Evolutionary conservation across 2,329 filamentous ascomycete genomes (phyloP).

Genomic region (Amauroascus niger): DNA sequence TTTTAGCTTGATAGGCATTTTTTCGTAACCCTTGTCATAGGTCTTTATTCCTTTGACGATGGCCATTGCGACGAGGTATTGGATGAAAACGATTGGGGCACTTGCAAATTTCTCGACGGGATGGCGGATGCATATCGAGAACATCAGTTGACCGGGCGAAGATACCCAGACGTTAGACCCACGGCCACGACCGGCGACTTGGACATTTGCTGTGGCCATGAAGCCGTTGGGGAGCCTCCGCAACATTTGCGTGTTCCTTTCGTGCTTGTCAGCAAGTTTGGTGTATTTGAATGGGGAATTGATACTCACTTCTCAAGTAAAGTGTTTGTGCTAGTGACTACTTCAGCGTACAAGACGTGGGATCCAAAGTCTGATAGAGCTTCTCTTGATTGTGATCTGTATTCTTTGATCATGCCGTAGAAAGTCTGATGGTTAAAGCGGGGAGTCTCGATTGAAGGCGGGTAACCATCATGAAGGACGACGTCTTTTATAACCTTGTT

Average conservation of each 20-base stretch:
- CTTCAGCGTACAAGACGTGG: slow-evolving; percentile 74
- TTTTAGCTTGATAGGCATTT: slow-evolving; percentile 75
- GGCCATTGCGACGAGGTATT: slow-evolving; percentile 84
- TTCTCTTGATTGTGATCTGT: slow-evolving; percentile 50
- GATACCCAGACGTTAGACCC: slow-evolving; percentile 93
- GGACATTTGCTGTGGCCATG: slow-evolving; percentile 74
- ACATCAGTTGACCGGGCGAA: slow-evolving; percentile 74
- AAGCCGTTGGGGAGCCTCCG: slow-evolving; percentile 73
- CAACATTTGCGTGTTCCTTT: slow-evolving; percentile 66
- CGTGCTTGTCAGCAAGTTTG: slow-evolving; percentile 5
- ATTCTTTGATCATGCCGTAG: slow-evolving; percentile 60
- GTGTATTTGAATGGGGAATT: background rate
- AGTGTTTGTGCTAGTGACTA: slow-evolving; percentile 88
- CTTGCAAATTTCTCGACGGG: slow-evolving; percentile 58
- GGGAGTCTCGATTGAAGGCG: slow-evolving; percentile 63
- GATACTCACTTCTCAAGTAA: slow-evolving; percentile 67
- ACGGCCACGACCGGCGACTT: slow-evolving; percentile 77
- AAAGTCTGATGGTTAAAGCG: slow-evolving; percentile 77
- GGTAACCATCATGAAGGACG: slow-evolving; percentile 61
- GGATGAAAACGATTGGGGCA: slow-evolving; percentile 81
- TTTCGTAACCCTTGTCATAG: slow-evolving; percentile 66
- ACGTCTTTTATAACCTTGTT: slow-evolving; percentile 62
- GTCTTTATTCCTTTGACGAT: slow-evolving; percentile 71
- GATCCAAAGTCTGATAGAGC: slow-evolving; percentile 61
- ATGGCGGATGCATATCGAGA: slow-evolving; percentile 81